Percentiles rank a stretch among this genome's conserved stretches.
phyloP scores from a whole-genome alignment of 768 basidiomycete genomes.

The Rhizopogon salebrosus region DNA sequence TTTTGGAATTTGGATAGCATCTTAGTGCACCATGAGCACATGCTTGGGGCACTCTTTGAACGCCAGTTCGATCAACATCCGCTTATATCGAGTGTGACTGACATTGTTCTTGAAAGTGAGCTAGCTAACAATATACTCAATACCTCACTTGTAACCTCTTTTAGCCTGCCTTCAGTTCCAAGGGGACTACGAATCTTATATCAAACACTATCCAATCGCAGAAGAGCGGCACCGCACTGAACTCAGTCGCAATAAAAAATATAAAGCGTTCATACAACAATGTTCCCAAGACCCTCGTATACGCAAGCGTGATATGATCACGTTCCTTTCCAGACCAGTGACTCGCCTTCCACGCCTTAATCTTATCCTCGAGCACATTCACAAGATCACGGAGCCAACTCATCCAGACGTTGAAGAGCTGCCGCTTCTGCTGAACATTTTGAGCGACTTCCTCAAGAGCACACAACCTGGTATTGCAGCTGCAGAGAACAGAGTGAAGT shows the following conservation, averaged over 20 bases:
- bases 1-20: slow-evolving; percentile 81
- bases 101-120: slow-evolving; percentile 79
- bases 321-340: slow-evolving; percentile 81
- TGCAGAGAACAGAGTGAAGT: slow-evolving; percentile 88
- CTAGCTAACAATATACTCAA: slow-evolving; percentile 5
- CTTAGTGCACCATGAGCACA: slow-evolving; percentile 55
- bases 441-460: slow-evolving; percentile 73
- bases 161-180: slow-evolving; percentile 43
- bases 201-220: slow-evolving; percentile 84
- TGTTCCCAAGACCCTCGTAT: slow-evolving; percentile 60
- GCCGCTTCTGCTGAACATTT: slow-evolving; percentile 62
- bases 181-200: slow-evolving; percentile 70
- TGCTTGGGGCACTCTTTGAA: slow-evolving; percentile 69
- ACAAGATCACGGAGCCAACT: slow-evolving; percentile 62
- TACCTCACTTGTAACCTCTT: slow-evolving; percentile 13
- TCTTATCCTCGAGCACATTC: slow-evolving; percentile 65
- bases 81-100: slow-evolving; percentile 74
- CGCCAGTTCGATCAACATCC: slow-evolving; percentile 86
- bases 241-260: slow-evolving; percentile 59
- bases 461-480: slow-evolving; percentile 88
- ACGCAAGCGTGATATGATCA: slow-evolving; percentile 71
- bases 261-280: slow-evolving; percentile 61
- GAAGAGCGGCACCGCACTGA: slow-evolving; percentile 80
- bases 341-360: slow-evolving; percentile 82
- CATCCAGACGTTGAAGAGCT: slow-evolving; percentile 78